Conservation (phyloP, 495 filamentous ascomycete species). For the Neurospora discreta region DNA sequence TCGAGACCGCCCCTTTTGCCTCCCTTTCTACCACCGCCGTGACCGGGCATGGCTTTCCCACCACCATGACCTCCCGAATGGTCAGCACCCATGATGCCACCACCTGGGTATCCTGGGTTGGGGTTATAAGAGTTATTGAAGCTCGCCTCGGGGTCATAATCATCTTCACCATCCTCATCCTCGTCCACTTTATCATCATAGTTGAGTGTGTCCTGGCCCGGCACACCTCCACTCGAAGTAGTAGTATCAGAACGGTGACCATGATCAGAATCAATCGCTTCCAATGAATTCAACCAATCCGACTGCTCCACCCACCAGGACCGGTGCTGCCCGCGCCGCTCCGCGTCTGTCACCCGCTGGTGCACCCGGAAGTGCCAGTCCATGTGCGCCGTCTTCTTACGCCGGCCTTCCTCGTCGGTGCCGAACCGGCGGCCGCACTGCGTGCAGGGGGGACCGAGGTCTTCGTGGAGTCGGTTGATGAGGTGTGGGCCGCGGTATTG, state of each 20-base stretch:
- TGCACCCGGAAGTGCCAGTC: constrained; percentile 98
- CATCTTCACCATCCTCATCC: not conserved
- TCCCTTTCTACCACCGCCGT: not conserved
- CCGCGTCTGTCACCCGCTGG: constrained; percentile 71
- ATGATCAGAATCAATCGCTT: constrained; percentile 56
- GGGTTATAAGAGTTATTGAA: not conserved
- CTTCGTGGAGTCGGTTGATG: constrained; percentile 61
- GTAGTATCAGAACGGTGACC: not conserved
- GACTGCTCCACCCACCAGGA: constrained; percentile 90
- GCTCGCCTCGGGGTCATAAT: not conserved
- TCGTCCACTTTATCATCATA: not conserved
- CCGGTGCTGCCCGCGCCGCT: constrained; percentile 72
- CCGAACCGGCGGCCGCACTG: constrained; percentile 85
- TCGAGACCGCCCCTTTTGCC: constrained; percentile 9
- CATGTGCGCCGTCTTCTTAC: constrained; percentile 82
- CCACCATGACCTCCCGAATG: constrained; percentile 4
- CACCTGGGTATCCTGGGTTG: not conserved
- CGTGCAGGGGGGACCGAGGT: constrained; percentile 70
- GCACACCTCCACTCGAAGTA: not conserved
- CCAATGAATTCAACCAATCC: constrained; percentile 85
- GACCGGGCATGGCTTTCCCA: not conserved
- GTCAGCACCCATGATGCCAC: not conserved
- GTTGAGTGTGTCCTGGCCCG: not conserved
- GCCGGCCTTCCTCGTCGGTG: constrained; percentile 62
- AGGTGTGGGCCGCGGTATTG: constrained; percentile 63